A percentile compares a stretch with the other conserved stretches of the same genome.
phyloP scores from a whole-genome alignment of 2,329 filamentous ascomycete genomes.

The Furcasterigmium sp. region DNA sequence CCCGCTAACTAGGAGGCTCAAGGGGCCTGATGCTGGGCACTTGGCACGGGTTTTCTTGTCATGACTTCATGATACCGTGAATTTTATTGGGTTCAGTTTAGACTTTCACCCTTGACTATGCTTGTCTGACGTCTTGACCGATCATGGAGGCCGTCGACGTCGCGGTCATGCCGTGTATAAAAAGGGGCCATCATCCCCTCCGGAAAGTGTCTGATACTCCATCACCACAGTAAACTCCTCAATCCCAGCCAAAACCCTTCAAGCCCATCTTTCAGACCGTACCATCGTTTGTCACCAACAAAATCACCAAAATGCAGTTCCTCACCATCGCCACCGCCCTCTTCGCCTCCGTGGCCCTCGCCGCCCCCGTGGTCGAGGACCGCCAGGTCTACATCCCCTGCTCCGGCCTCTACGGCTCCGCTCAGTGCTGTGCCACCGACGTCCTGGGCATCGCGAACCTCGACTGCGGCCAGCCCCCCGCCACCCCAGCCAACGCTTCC shows the following conservation, averaged over 20 bases:
- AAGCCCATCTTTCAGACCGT: background rate
- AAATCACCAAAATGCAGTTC: constrained; percentile 10
- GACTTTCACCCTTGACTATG: no score
- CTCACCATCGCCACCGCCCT: constrained; percentile 8
- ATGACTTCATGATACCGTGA: no score
- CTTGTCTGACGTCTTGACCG: no score
- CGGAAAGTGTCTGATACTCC: background rate
- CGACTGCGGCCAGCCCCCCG: constrained; percentile 44
- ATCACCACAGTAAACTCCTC: background rate
- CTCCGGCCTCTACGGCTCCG: constrained; percentile 32
- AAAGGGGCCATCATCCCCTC: background rate
- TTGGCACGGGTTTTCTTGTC: no score
- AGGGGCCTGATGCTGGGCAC: no score
- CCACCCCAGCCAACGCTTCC: constrained; percentile 28
- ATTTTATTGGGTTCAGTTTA: no score
- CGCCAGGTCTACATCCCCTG: constrained; percentile 33
- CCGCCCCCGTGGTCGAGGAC: constrained; percentile 25
- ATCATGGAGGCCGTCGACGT: no score
- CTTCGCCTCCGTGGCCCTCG: constrained; percentile 18
- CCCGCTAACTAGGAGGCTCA: no score
- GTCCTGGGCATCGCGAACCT: constrained; percentile 52
- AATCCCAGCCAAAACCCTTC: background rate
- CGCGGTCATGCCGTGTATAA: constrained; percentile 6
- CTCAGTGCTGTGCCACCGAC: constrained; percentile 58
- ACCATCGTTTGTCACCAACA: background rate